A percentile compares a stretch with the other conserved stretches of the same genome.
Conservation (phyloP, 2,329 filamentous ascomycete species). For the Penicillium sp. region DNA sequence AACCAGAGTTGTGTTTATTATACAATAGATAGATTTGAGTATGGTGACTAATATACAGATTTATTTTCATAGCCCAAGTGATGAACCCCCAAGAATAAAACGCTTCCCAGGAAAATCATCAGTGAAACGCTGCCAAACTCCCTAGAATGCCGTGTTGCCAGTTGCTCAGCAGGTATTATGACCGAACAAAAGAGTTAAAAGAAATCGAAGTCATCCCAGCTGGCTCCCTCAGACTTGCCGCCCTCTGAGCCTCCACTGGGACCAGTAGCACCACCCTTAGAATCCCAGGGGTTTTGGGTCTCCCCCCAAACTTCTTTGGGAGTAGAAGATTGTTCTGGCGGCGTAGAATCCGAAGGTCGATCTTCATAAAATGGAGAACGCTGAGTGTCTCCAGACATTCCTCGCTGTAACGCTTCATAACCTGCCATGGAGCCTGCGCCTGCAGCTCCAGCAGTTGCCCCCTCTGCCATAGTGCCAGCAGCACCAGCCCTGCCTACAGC, state of each 20-base stretch:
- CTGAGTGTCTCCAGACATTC: conserved; percentile 33
- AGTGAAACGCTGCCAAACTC: background rate
- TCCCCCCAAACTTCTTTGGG: conserved; percentile 27
- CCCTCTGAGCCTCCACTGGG: conserved; percentile 14
- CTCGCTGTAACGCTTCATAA: conserved; percentile 60
- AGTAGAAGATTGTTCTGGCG: conserved; percentile 17
- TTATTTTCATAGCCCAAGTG: background rate
- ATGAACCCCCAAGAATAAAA: background rate
- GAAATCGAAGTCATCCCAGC: conserved; percentile 25
- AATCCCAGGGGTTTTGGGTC: conserved; percentile 17
- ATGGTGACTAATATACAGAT: background rate
- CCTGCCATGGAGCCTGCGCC: conserved; percentile 57
- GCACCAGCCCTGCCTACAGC: conserved; percentile 37
- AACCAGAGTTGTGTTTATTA: background rate
- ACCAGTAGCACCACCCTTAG: conserved; percentile 20
- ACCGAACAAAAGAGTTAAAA: conserved; percentile 16
- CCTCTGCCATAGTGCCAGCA: conserved; percentile 25
- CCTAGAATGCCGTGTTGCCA: background rate
- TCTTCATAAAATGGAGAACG: background rate
- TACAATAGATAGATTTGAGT: background rate
- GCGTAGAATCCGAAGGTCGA: background rate
- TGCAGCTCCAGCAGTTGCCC: conserved; percentile 28
- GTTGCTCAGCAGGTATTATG: background rate
- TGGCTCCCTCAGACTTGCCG: conserved; percentile 17
- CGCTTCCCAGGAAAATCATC: background rate